Conservation (phyloP, 352 stramenopile genomes). For the Vaucheria bursata region DNA sequence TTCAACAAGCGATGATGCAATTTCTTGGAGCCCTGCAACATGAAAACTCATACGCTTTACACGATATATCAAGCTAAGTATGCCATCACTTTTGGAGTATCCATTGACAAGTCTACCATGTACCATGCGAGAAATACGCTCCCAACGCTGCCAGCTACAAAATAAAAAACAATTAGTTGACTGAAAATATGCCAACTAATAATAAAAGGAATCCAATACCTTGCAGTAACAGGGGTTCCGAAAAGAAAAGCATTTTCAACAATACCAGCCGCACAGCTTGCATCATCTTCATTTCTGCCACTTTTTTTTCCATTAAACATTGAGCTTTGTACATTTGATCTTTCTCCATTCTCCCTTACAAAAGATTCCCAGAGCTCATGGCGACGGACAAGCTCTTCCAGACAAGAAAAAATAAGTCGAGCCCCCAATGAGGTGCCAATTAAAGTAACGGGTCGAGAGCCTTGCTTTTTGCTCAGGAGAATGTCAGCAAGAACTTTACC, state of each 20-base stretch:
- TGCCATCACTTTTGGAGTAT: slow-evolving; percentile 75
- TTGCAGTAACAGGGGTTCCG: slow-evolving; percentile 62
- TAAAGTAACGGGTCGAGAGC: slow-evolving; percentile 63
- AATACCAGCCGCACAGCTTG: slow-evolving; percentile 27
- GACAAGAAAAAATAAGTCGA: slow-evolving; percentile 71
- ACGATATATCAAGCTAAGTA: slow-evolving; percentile 77
- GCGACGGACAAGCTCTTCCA: slow-evolving; percentile 67
- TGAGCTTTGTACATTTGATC: slow-evolving; percentile 5
- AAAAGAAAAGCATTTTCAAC: slow-evolving; percentile 60
- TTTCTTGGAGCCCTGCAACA: slow-evolving; percentile 35
- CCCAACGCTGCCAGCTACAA: slow-evolving; percentile 57
- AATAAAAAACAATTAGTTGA: too few species aligned
- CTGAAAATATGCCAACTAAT: background rate
- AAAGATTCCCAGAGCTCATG: slow-evolving; percentile 37
- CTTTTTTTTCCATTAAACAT: background rate
- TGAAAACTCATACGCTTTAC: slow-evolving; percentile 22
- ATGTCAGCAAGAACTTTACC: slow-evolving; percentile 45
- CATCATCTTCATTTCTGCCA: background rate
- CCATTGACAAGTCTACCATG: slow-evolving; percentile 75
- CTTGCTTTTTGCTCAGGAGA: slow-evolving; percentile 41
- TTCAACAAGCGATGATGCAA: slow-evolving; percentile 12
- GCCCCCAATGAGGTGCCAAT: slow-evolving; percentile 77
- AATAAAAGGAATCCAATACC: background rate
- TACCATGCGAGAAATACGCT: slow-evolving; percentile 54
- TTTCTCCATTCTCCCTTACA: slow-evolving; percentile 3